These are phyloP conservation scores for Oryza officinalis DNA, from an alignment of 176 grass and related monocot species.

Conservation along the genomic window DNA sequence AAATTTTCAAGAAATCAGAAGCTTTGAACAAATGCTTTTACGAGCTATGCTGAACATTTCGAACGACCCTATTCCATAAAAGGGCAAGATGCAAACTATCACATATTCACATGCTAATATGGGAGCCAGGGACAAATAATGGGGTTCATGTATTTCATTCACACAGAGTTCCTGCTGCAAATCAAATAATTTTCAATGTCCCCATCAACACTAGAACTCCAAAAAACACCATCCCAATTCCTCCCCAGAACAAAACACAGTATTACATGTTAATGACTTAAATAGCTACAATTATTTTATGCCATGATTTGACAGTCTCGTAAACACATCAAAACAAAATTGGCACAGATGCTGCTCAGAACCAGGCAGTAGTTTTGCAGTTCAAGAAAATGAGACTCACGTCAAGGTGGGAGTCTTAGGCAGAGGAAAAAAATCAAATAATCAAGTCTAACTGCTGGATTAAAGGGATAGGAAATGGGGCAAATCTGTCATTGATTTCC, in stretches of 20 bases:
- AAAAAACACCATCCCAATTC: not conserved
- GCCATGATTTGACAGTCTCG: not conserved
- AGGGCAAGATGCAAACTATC: not conserved
- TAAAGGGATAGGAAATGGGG: not conserved
- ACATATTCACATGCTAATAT: not conserved
- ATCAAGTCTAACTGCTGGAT: not conserved
- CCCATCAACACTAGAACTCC: not conserved
- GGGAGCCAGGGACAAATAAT: not conserved
- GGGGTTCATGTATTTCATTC: not conserved
- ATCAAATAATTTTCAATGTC: not conserved
- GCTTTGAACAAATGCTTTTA: constrained; percentile 11
- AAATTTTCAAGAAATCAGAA: constrained; percentile 15
- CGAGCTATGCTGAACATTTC: not conserved
- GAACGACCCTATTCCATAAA: not conserved
- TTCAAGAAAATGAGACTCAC: not conserved
- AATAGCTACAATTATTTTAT: constrained; percentile 23
- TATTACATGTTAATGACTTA: constrained; percentile 13
- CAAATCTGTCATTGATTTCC: constrained; percentile 24
- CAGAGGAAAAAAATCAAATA: not conserved
- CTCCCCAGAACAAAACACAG: constrained; percentile 1
- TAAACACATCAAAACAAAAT: constrained; percentile 9
- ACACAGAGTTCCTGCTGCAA: not conserved
- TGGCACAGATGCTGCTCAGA: not conserved
- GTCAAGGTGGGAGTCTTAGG: not conserved
- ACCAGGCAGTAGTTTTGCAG: not conserved